Evolutionary conservation across 768 basidiomycete species (phyloP).

Genomic region (Solioccasus polychromus): DNA sequence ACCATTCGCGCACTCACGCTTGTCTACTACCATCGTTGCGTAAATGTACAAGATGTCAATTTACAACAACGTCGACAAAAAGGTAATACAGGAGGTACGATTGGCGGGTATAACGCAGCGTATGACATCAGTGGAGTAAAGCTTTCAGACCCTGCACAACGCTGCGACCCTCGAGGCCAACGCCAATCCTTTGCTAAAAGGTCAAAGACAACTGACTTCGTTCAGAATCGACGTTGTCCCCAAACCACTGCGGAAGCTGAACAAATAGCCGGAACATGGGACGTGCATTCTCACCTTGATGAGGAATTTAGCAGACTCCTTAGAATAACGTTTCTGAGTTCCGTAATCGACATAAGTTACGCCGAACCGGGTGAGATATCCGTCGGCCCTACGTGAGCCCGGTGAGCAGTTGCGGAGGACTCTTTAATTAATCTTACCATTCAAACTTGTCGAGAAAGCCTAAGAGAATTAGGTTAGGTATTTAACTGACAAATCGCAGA

Average conservation of each 20-base stretch:
- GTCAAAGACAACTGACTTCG: too few relatives aligned
- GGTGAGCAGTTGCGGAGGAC: not conserved
- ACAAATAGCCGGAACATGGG: not conserved
- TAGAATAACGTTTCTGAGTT: slow-evolving; percentile 64
- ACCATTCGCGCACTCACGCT: slow-evolving; percentile 16
- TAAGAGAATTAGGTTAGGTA: slow-evolving; percentile 21
- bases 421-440: slow-evolving; percentile 37
- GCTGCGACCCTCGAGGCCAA: slow-evolving; percentile 1
- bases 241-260: slow-evolving; percentile 26
- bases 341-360: slow-evolving; percentile 70
- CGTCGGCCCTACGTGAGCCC: slow-evolving; percentile 47
- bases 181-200: not conserved
- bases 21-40: slow-evolving; percentile 7
- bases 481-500: not conserved
- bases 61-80: too few relatives aligned
- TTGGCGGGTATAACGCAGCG: not conserved
- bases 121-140: too few relatives aligned
- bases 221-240: slow-evolving; percentile 24
- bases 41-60: slow-evolving; percentile 13
- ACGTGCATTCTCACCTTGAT: slow-evolving; percentile 39
- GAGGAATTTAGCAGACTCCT: slow-evolving; percentile 58
- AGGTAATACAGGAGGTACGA: too few relatives aligned
- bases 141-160: not conserved
- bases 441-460: slow-evolving; percentile 73
- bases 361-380: slow-evolving; percentile 66